phyloP scores from a whole-genome alignment of 2,329 filamentous ascomycete genomes.

The Ophiostoma sp. region DNA sequence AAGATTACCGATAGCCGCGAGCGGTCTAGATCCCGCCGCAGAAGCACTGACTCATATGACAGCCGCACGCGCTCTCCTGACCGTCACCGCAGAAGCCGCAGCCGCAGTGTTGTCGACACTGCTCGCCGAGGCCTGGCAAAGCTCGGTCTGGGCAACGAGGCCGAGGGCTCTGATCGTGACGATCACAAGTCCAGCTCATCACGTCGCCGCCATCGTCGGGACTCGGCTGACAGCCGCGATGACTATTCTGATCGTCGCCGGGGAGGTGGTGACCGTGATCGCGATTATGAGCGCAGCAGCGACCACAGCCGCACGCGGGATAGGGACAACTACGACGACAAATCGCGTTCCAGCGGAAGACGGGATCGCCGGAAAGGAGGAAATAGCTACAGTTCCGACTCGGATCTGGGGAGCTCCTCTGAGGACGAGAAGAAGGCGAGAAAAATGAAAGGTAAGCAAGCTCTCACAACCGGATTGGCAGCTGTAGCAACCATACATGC shows the following conservation, averaged over 20 bases:
- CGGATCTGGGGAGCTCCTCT: slow-evolving; percentile 54
- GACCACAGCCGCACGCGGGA: slow-evolving; percentile 35
- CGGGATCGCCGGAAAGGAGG: slow-evolving; percentile 39
- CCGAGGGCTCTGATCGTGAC: slow-evolving; percentile 35
- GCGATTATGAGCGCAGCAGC: slow-evolving; percentile 37
- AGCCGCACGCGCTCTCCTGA: slow-evolving; percentile 41
- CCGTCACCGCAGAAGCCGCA: slow-evolving; percentile 47
- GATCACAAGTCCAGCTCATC: slow-evolving; percentile 28
- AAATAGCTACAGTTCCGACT: slow-evolving; percentile 45
- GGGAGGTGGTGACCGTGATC: slow-evolving; percentile 19
- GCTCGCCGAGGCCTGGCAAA: slow-evolving; percentile 58
- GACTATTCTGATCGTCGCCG: slow-evolving; percentile 41
- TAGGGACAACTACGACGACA: slow-evolving; percentile 45
- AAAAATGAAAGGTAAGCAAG: slow-evolving; percentile 59
- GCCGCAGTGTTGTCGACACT: slow-evolving; percentile 60
- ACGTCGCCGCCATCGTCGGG: slow-evolving; percentile 30
- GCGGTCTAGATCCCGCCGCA: slow-evolving; percentile 52
- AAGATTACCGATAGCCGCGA: slow-evolving; percentile 46
- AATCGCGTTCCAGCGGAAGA: slow-evolving; percentile 38
- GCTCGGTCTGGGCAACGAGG: slow-evolving; percentile 52
- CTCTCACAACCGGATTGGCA: slow-evolving; percentile 52
- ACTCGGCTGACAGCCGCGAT: slow-evolving; percentile 41
- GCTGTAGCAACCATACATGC: slow-evolving; percentile 57
- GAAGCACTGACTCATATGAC: slow-evolving; percentile 45
- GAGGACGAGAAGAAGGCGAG: slow-evolving; percentile 50